These are phyloP conservation scores for Russula foetens DNA, from an alignment of 768 basidiomycete genomes.

Conservation along the genomic window DNA sequence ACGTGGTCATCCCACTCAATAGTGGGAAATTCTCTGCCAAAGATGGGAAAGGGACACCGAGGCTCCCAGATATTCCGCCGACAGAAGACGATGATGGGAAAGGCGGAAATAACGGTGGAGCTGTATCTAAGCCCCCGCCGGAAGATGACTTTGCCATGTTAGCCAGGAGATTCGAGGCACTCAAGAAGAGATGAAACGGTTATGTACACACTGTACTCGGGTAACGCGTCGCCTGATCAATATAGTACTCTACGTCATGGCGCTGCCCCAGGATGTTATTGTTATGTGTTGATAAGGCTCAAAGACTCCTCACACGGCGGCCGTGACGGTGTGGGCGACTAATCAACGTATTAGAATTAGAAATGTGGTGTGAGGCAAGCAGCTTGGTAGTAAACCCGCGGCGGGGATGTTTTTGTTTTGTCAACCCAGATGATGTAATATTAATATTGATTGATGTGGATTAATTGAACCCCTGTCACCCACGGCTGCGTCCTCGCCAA, in stretches of 20 bases:
- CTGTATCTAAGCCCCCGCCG: constrained; percentile 28
- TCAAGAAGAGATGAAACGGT: constrained; percentile 64
- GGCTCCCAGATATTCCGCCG: constrained; percentile 45
- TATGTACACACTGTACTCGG: not conserved
- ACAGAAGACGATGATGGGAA: constrained; percentile 37
- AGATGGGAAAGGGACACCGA: constrained; percentile 29
- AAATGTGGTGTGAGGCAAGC: too few relatives aligned
- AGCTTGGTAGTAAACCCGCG: too few relatives aligned
- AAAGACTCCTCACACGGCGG: not conserved
- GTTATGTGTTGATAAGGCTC: not conserved
- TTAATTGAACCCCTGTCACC: not conserved
- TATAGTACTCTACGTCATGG: not conserved
- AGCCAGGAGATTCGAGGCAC: constrained; percentile 70
- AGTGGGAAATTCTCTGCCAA: constrained; percentile 9
- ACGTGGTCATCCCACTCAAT: not conserved
- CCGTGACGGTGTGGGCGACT: not conserved
- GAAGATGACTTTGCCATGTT: constrained; percentile 73
- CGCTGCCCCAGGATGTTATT: not conserved
- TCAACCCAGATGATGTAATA: too few relatives aligned
- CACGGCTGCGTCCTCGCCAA: not conserved
- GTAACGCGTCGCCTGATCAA: not conserved
- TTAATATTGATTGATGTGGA: too few relatives aligned
- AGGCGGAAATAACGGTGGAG: constrained; percentile 21
- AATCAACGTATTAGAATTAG: too few relatives aligned
- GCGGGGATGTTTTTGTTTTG: too few relatives aligned